Conservation (phyloP, 148 eudicot species). For the Silene conica region DNA sequence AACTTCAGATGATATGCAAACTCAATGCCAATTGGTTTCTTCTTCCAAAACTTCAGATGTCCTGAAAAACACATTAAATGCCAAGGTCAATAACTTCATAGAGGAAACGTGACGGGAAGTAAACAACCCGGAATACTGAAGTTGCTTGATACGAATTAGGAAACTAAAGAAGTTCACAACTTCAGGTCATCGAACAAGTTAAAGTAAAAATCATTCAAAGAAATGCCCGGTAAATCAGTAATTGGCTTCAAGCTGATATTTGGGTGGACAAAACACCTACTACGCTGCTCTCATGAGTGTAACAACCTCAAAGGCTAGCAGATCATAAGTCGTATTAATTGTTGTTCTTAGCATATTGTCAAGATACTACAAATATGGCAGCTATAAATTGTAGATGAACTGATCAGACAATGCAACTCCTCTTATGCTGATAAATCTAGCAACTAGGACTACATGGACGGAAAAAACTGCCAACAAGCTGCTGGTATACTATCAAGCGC, state of each 20-base stretch:
- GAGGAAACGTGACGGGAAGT: not conserved
- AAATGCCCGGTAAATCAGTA: not conserved
- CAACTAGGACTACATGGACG: no score
- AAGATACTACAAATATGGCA: not conserved
- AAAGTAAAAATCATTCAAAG: not conserved
- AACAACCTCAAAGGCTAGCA: no score
- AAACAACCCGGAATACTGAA: not conserved
- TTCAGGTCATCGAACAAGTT: not conserved
- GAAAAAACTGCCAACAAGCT: no score
- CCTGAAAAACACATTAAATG: constrained; percentile 36
- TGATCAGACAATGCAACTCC: no score
- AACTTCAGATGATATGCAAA: constrained; percentile 96
- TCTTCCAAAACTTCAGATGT: constrained; percentile 98
- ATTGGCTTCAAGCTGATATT: not conserved
- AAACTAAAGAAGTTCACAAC: not conserved
- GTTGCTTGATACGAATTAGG: not conserved
- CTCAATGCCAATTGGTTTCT: constrained; percentile 80
- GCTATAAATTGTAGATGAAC: no score
- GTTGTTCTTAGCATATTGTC: not conserved
- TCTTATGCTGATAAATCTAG: no score
- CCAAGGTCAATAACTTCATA: constrained; percentile 3
- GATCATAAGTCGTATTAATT: not conserved
- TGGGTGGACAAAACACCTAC: not conserved
- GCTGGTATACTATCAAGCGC: no score
- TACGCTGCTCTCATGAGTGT: not conserved